These are phyloP conservation scores for Peronospora tabacina DNA, from an alignment of 352 stramenopile genomes.

Conservation along the genomic window DNA sequence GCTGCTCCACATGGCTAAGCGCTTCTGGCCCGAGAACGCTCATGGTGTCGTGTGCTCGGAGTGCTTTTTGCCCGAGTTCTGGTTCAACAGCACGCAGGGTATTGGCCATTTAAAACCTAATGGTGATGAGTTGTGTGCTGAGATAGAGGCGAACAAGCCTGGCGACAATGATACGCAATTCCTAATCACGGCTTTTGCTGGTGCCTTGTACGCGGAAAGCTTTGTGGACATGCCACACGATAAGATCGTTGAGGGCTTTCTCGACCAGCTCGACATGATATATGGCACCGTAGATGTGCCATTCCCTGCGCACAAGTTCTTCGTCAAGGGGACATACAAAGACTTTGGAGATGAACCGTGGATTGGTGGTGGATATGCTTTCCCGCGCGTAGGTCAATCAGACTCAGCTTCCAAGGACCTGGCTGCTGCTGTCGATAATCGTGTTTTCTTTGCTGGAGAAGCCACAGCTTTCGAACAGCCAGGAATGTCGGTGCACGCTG, in stretches of 20 bases:
- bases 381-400: conserved; percentile 59
- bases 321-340: conserved; percentile 71
- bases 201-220: conserved; percentile 53
- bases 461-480: conserved; percentile 76
- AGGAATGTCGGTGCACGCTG: conserved; percentile 76
- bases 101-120: conserved; percentile 55
- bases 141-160: conserved; percentile 4
- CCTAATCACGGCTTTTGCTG: conserved; percentile 66
- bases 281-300: conserved; percentile 55
- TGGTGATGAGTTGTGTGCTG: conserved; percentile 34
- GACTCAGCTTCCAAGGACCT: conserved; percentile 54
- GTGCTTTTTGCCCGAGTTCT: conserved; percentile 79
- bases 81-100: conserved; percentile 65
- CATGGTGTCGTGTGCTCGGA: conserved; percentile 79
- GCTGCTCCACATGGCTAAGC: conserved; percentile 54
- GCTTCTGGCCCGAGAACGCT: conserved; percentile 64
- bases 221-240: conserved; percentile 37
- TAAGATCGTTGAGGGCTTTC: conserved; percentile 55
- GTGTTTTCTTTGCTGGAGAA: conserved; percentile 78
- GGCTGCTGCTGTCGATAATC: conserved; percentile 46
- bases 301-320: conserved; percentile 45
- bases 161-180: conserved; percentile 38
- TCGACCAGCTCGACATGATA: conserved; percentile 69
- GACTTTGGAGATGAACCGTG: conserved; percentile 69
- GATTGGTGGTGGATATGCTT: conserved; percentile 67